Evolutionary conservation across 2,329 filamentous ascomycete species (phyloP).

Genomic region (Metarhizium brunneum): DNA sequence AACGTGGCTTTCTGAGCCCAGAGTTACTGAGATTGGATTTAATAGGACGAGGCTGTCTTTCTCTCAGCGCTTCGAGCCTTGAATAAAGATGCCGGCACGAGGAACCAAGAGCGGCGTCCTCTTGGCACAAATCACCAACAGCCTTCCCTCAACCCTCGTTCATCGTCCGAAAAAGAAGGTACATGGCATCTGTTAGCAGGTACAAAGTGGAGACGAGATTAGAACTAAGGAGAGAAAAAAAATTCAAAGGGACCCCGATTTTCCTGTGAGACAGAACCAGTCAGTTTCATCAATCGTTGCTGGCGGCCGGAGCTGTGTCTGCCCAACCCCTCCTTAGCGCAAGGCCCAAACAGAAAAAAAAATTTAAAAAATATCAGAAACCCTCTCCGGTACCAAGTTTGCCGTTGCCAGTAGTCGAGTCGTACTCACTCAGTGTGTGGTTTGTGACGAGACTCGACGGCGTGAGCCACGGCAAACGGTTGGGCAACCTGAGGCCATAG

Average conservation of each 20-base stretch:
- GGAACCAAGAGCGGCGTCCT: background rate
- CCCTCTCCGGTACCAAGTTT: too few relatives aligned
- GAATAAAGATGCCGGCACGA: too few relatives aligned
- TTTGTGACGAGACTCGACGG: too few relatives aligned
- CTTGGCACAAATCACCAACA: too few relatives aligned
- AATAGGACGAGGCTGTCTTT: background rate
- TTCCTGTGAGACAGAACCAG: constrained; percentile 6
- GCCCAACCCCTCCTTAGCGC: constrained; percentile 14
- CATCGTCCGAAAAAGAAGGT: constrained; percentile 6
- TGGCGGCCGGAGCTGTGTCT: constrained; percentile 11
- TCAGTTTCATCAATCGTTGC: constrained; percentile 2
- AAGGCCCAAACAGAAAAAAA: constrained; percentile 14
- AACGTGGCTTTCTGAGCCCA: background rate
- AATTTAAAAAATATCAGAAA: background rate
- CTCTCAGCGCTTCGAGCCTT: background rate
- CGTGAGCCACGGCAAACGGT: too few relatives aligned
- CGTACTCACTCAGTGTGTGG: too few relatives aligned
- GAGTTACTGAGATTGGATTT: background rate
- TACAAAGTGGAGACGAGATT: constrained; percentile 10
- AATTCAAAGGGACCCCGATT: constrained; percentile 14
- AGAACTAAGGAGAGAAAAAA: constrained; percentile 6
- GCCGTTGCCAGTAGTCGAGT: too few relatives aligned
- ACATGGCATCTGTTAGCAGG: constrained; percentile 20
- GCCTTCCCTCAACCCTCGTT: too few relatives aligned
- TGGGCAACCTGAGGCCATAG: too few relatives aligned